phyloP scores from a whole-genome alignment of 2,329 filamentous ascomycete species.

The Calonectria pseudoreteaudii region DNA sequence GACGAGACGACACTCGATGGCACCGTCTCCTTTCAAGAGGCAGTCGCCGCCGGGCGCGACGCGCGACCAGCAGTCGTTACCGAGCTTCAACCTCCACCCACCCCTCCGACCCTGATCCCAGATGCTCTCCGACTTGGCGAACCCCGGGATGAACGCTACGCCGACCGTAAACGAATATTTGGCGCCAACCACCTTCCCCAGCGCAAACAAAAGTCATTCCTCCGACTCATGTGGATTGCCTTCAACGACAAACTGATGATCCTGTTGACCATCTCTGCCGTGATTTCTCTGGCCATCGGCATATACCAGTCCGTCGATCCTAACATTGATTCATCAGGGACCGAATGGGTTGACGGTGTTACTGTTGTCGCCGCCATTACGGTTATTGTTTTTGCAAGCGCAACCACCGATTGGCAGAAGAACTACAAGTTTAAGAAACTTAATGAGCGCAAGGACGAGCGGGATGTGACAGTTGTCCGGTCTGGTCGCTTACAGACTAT shows the following conservation, averaged over 20 bases:
- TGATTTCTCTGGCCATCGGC: conserved; percentile 80
- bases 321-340: conserved; percentile 61
- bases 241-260: conserved; percentile 87
- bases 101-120: conserved; percentile 33
- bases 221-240: conserved; percentile 78
- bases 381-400: conserved; percentile 81
- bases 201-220: conserved; percentile 76
- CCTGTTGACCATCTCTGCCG: conserved; percentile 75
- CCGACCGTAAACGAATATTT: conserved; percentile 77
- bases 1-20: conserved; percentile 62
- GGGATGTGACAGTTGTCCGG: conserved; percentile 79
- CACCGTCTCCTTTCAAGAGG: conserved; percentile 61
- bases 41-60: conserved; percentile 52
- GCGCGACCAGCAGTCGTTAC: conserved; percentile 43
- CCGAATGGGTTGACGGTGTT: conserved; percentile 86
- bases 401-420: conserved; percentile 86
- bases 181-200: conserved; percentile 69
- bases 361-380: conserved; percentile 82
- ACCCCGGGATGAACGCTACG: conserved; percentile 40
- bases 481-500: conserved; percentile 78
- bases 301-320: conserved; percentile 77
- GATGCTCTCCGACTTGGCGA: conserved; percentile 47
- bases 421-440: conserved; percentile 84
- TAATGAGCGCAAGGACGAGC: conserved; percentile 83
- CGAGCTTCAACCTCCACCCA: conserved; percentile 32